Percentiles rank a stretch among this genome's conserved stretches.
Evolutionary conservation across 176 grass and related monocot species (phyloP).

Genomic region (Alopecurus myosuroides): DNA sequence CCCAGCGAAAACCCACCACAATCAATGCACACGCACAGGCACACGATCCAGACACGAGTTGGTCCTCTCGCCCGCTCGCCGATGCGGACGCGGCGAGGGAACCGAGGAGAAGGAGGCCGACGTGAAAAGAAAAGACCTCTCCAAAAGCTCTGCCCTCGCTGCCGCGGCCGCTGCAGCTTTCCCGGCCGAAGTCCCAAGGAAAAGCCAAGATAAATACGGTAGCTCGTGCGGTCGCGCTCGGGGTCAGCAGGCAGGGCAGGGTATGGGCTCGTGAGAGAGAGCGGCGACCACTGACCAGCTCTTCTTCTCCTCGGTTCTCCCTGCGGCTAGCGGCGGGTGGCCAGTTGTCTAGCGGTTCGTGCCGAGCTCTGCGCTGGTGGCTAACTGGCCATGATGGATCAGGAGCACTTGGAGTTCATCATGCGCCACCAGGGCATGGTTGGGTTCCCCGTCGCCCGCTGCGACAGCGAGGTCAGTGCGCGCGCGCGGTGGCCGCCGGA

Average conservation of each 20-base stretch:
- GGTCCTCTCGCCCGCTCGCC: neutral
- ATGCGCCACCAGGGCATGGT: conserved; percentile 22
- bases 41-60: too few relatives aligned
- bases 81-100: neutral
- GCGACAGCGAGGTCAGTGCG: conserved; percentile 40
- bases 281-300: neutral
- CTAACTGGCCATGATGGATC: conserved; percentile 13
- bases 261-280: conserved; percentile 22
- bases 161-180: conserved; percentile 19
- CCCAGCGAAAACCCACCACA: neutral
- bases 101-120: neutral
- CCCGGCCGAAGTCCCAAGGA: neutral
- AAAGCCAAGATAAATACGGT: conserved; percentile 18
- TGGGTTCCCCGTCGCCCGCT: neutral
- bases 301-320: neutral
- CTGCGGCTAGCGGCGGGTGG: neutral
- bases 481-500: neutral
- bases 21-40: neutral
- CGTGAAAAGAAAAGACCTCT: conserved; percentile 12
- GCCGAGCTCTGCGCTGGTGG: neutral
- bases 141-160: conserved; percentile 16
- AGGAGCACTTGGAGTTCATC: conserved; percentile 27
- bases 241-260: neutral
- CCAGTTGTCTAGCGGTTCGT: neutral
- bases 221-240: neutral